Evolutionary conservation across 1,284 basidiomycete species (phyloP).

Genomic region (Austroboletus olivaceoglutinosus): DNA sequence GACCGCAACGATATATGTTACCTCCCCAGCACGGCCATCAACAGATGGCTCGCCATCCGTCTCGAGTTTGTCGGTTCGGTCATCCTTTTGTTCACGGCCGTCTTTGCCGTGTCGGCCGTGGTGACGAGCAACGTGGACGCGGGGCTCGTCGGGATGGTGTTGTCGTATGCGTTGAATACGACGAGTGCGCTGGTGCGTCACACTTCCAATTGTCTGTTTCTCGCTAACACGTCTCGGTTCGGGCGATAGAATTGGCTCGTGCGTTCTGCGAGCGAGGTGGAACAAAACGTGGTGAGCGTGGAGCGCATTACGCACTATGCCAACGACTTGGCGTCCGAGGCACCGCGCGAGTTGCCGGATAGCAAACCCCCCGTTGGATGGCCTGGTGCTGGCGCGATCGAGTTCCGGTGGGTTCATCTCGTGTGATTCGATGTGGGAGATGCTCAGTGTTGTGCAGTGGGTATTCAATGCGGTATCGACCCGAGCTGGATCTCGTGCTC

Average conservation of each 20-base stretch:
- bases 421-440: not conserved
- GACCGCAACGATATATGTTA: constrained; percentile 86
- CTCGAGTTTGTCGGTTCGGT: constrained; percentile 82
- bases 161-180: constrained; percentile 83
- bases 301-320: constrained; percentile 77
- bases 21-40: constrained; percentile 68
- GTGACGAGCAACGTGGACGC: constrained; percentile 78
- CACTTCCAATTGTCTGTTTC: not conserved
- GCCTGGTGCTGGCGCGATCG: constrained; percentile 76
- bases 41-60: constrained; percentile 78
- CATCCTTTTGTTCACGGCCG: constrained; percentile 76
- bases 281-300: constrained; percentile 91
- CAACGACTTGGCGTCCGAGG: constrained; percentile 68
- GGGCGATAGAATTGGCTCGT: constrained; percentile 80
- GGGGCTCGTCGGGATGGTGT: constrained; percentile 87
- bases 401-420: constrained; percentile 58
- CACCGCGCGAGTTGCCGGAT: constrained; percentile 70
- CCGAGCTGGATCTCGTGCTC: constrained; percentile 77
- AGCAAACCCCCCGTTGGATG: constrained; percentile 61
- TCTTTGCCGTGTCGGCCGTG: constrained; percentile 69
- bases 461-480: constrained; percentile 82
- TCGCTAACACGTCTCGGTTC: constrained; percentile 1
- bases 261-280: constrained; percentile 85
- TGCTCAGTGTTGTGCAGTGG: constrained; percentile 39
- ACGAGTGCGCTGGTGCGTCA: constrained; percentile 65